Evolutionary conservation across 192 early-diverging fungal genomes (phyloP), one percentile per base, ranked within the genome.

Genomic region (Backusella luteola): DNA sequence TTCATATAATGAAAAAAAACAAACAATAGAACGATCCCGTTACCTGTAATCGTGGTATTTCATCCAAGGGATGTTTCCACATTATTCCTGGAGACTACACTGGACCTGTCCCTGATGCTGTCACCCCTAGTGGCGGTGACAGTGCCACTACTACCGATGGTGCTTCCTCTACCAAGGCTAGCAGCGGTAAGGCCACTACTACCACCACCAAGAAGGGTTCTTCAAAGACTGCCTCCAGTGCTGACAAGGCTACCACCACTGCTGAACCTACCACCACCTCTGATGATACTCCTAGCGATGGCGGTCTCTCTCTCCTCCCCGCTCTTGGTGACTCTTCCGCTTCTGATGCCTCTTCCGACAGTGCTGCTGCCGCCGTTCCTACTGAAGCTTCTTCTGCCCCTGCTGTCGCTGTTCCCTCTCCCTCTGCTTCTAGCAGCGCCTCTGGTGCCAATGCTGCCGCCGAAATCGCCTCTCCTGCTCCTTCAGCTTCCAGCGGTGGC

Each of bases 81-180:
- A 53, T 89, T 14, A 67, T 89, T 23, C 83, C 81, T 21, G 87
- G 87, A 21, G 83, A 85, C 35, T 89, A 87, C 11, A 83, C 77
- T 63, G 81, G 77, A 12, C 74, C 71, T 46, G 32, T 73, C 19
- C 19, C 15, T n/a, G 67, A 35, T 36, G 38, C 38, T 9, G 35
- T n/a, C 7, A 6, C 29, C n/a, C 19, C 29, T 34, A 14, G 9
- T 8, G 17, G 23, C 8, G 69, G 12, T 17, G 26, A 42, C 4
- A 29, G n/a, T 0, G 19, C 34, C 41, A 69, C 68, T 39, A 6
- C 68, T 38, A 11, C 68, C 9, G 38, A 39, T 17, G 34, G 15
- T 1, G 46, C 46, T 23, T 63, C 56, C 9, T 63, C 56, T n/a
- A 49, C 46, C 46, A 49, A n/a, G 26, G 52, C n/a, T 53, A 53